Percentiles rank a stretch among this genome's conserved stretches.
These are phyloP conservation scores for Colletotrichum tropicale DNA, from an alignment of 2,329 filamentous ascomycete species.

Conservation along the genomic window DNA sequence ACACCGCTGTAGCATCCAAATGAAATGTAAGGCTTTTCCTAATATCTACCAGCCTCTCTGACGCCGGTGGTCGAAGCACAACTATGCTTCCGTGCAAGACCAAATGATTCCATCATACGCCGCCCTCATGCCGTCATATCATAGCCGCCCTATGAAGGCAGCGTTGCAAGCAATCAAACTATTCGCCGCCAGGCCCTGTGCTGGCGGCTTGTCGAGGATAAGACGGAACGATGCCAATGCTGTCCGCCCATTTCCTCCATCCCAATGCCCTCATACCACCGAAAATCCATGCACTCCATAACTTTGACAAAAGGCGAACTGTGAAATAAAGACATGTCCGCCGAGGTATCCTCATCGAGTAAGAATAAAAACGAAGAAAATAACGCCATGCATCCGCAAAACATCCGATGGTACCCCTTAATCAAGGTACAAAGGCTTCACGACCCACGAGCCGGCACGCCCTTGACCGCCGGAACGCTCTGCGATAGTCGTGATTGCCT, in stretches of 20 bases:
- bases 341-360: conserved; percentile 13
- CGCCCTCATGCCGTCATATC: conserved; percentile 15
- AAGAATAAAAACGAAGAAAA: neutral
- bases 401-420: neutral
- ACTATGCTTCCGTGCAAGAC: neutral
- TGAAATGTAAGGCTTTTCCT: neutral
- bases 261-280: neutral
- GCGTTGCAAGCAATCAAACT: neutral
- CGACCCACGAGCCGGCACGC: neutral
- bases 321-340: neutral
- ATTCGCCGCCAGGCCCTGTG: neutral
- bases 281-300: neutral
- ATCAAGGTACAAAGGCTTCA: conserved; percentile 1
- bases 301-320: neutral
- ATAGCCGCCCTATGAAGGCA: neutral
- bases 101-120: neutral
- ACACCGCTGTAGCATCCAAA: neutral
- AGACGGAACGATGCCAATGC: neutral
- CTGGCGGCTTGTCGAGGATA: neutral
- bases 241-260: neutral
- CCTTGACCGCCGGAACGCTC: conserved; percentile 10
- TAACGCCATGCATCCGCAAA: conserved; percentile 1
- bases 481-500: conserved; percentile 11
- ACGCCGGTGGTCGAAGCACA: neutral
- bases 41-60: neutral